Evolutionary conservation across 2,329 filamentous ascomycete genomes (phyloP).

Genomic region (Fusarium xyrophilum): DNA sequence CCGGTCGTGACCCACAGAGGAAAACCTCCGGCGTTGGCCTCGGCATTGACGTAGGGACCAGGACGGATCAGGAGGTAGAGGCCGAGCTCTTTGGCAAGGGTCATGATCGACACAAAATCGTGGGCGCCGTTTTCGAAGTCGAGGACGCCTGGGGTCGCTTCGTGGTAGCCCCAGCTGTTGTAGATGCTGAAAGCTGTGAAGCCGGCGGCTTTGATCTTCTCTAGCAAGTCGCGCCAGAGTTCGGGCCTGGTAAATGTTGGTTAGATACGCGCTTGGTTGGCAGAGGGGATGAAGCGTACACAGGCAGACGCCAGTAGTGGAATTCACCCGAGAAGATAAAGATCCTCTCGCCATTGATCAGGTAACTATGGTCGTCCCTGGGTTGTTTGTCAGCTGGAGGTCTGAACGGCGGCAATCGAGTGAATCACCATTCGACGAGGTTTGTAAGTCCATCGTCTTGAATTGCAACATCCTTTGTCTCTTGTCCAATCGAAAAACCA

Average conservation of each 20-base stretch:
- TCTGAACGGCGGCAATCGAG: rapidly evolving
- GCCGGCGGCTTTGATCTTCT: slow-evolving; percentile 53
- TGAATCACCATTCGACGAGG: slow-evolving; percentile 23
- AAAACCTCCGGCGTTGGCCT: slow-evolving; percentile 67
- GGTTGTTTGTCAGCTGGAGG: rapidly evolving
- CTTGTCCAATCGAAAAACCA: slow-evolving; percentile 21
- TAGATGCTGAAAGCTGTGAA: slow-evolving; percentile 55
- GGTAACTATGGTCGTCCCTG: slow-evolving; percentile 53
- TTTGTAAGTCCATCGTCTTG: slow-evolving; percentile 27
- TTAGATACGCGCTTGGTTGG: neutral
- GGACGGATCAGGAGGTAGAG: slow-evolving; percentile 57
- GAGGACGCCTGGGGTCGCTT: slow-evolving; percentile 43
- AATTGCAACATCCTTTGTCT: slow-evolving; percentile 5
- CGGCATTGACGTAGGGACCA: slow-evolving; percentile 69
- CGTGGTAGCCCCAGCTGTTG: slow-evolving; percentile 52
- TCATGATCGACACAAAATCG: slow-evolving; percentile 57
- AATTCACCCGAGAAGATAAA: slow-evolving; percentile 55
- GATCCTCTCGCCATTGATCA: slow-evolving; percentile 50
- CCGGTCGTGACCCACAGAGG: slow-evolving; percentile 69
- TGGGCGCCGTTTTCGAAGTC: slow-evolving; percentile 48
- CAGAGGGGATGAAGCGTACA: slow-evolving; percentile 40
- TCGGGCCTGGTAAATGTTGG: slow-evolving; percentile 33
- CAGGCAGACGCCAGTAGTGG: slow-evolving; percentile 52
- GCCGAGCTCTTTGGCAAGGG: slow-evolving; percentile 54
- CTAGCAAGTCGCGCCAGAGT: slow-evolving; percentile 51